phyloP scores from a whole-genome alignment of 2,329 filamentous ascomycete species.

The Cercospora janseana region DNA sequence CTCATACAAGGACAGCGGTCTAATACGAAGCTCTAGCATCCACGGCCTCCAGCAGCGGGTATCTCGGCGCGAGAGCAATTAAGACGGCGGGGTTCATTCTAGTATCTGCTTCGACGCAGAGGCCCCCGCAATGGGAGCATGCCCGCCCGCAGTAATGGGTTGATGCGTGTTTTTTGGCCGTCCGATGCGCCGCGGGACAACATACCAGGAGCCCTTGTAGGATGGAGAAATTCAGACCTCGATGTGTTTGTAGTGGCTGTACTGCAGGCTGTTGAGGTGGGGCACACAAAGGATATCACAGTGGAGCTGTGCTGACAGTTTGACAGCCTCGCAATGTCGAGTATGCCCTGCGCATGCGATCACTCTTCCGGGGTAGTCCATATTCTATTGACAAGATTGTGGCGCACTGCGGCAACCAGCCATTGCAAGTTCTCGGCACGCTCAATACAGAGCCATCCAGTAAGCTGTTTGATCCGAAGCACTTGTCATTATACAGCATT shows the following conservation, averaged over 20 bases:
- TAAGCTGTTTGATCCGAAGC: constrained; percentile 61
- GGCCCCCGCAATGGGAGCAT: constrained; percentile 56
- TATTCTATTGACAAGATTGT: constrained; percentile 79
- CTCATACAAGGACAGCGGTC: constrained; percentile 16
- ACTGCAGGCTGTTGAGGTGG: constrained; percentile 84
- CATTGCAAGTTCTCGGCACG: constrained; percentile 81
- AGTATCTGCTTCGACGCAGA: constrained; percentile 29
- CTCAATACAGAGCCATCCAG: constrained; percentile 62
- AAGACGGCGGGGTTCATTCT: constrained; percentile 91
- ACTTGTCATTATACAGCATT: constrained; percentile 61
- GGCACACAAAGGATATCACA: constrained; percentile 34
- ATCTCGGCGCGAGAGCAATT: constrained; percentile 95
- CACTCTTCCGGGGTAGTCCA: constrained; percentile 76
- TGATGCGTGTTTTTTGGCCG: constrained; percentile 99
- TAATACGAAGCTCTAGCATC: constrained; percentile 61
- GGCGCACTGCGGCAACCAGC: constrained; percentile 75
- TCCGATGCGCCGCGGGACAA: constrained; percentile 70
- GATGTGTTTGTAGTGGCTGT: constrained; percentile 90
- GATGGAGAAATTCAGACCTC: constrained; percentile 88
- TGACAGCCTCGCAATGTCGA: constrained; percentile 73
- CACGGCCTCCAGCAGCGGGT: constrained; percentile 70
- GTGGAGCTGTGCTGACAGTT: constrained; percentile 18
- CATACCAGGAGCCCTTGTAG: constrained; percentile 80
- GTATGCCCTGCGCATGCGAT: constrained; percentile 78
- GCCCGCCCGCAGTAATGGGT: constrained; percentile 66